Evolutionary conservation across 2,329 filamentous ascomycete species (phyloP).

Genomic region (Venturia oleaginea): DNA sequence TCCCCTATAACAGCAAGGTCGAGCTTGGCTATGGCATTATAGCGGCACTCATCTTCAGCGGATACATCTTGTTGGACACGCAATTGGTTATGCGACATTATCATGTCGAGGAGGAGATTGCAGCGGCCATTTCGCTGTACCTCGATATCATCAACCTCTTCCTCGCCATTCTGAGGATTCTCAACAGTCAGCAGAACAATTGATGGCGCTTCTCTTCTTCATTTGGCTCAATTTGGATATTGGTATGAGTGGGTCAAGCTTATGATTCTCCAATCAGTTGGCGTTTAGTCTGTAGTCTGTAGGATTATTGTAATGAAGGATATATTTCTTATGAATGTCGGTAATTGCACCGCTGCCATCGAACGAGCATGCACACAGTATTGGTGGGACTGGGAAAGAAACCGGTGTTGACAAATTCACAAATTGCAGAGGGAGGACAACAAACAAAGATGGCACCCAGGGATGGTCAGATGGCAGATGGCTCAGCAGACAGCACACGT

Average conservation of each 20-base stretch:
- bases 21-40: conserved; percentile 81
- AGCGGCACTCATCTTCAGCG: conserved; percentile 80
- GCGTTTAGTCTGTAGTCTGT: background rate
- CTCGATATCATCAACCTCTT: conserved; percentile 96
- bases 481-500: background rate
- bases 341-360: background rate
- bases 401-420: background rate
- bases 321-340: background rate
- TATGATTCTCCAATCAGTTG: background rate
- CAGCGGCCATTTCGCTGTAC: conserved; percentile 88
- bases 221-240: conserved; percentile 11
- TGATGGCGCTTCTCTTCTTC: conserved; percentile 34
- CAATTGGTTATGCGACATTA: conserved; percentile 93
- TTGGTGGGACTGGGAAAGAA: background rate
- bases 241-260: background rate
- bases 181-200: conserved; percentile 95
- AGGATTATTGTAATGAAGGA: background rate
- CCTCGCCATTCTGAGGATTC: conserved; percentile 85
- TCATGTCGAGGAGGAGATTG: conserved; percentile 97
- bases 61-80: conserved; percentile 91
- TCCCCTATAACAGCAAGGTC: conserved; percentile 70
- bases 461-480: background rate
- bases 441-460: background rate
- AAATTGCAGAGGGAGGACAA: background rate
- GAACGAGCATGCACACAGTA: background rate